Percentiles rank a stretch among this genome's conserved stretches.
These are phyloP conservation scores for Pistacia vera DNA, from an alignment of 345 rosid species.

Conservation along the genomic window DNA sequence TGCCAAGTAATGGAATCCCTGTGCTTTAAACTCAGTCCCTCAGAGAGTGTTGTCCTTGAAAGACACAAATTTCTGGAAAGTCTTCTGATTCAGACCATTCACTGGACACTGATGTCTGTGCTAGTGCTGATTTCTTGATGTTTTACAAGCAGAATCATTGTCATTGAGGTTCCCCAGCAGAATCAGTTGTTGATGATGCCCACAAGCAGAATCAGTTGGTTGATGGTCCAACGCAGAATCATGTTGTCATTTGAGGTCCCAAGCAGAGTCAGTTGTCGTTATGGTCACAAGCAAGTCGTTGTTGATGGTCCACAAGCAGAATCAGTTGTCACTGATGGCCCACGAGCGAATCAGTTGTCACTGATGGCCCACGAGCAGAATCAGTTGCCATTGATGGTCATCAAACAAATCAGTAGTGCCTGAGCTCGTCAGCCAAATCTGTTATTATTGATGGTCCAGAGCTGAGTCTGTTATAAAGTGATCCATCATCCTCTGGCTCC, in stretches of 20 bases:
- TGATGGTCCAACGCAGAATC: slow-evolving; percentile 23
- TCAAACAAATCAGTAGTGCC: slow-evolving; percentile 11
- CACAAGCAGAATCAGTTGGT: slow-evolving; percentile 16
- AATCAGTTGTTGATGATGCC: slow-evolving; percentile 22
- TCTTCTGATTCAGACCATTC: slow-evolving; percentile 41
- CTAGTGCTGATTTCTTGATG: slow-evolving; percentile 26
- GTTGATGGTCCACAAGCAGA: slow-evolving; percentile 23
- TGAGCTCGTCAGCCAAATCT: slow-evolving; percentile 10
- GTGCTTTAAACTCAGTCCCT: slow-evolving; percentile 27
- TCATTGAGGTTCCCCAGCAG: slow-evolving; percentile 23
- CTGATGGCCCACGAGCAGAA: slow-evolving; percentile 26
- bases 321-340: slow-evolving; percentile 23
- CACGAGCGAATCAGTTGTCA: slow-evolving; percentile 20
- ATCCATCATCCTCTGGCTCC: slow-evolving; percentile 29
- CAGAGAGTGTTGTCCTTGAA: slow-evolving; percentile 32
- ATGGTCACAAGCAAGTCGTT: slow-evolving; percentile 17
- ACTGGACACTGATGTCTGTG: slow-evolving; percentile 15
- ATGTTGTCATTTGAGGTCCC: too few relatives aligned
- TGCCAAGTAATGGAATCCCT: slow-evolving; percentile 27
- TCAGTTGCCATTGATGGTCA: slow-evolving; percentile 23
- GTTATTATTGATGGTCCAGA: slow-evolving; percentile 19
- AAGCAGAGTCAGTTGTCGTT: slow-evolving; percentile 14
- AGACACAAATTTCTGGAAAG: slow-evolving; percentile 31
- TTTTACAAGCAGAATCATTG: slow-evolving; percentile 25
- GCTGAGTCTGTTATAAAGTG: slow-evolving; percentile 22